Evolutionary conservation across 306 rosid genomes (phyloP).

Genomic region (Inga leiocalycina): DNA sequence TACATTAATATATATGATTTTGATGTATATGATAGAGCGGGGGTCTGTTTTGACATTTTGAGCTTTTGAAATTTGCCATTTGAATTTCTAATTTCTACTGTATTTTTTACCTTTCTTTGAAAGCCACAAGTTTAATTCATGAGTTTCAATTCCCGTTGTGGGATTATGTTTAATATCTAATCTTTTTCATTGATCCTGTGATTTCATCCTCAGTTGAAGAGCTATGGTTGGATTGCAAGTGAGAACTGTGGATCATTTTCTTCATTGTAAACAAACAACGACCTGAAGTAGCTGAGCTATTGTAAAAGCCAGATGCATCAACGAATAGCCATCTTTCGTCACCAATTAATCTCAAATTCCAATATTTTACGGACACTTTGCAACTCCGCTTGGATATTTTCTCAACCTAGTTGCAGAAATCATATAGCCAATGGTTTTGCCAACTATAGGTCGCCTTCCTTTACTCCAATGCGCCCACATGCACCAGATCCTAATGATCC

Average conservation of each 20-base stretch:
- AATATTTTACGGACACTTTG: constrained; percentile 27
- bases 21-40: background rate
- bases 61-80: background rate
- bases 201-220: background rate
- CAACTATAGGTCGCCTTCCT: constrained; percentile 36
- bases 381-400: constrained; percentile 26
- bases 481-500: constrained; percentile 71
- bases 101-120: background rate
- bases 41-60: background rate
- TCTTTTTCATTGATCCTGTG: background rate
- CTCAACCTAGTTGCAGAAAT: constrained; percentile 28
- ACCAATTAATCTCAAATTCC: constrained; percentile 36
- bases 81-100: background rate
- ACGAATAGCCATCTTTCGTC: constrained; percentile 52
- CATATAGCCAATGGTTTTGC: constrained; percentile 32
- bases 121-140: background rate
- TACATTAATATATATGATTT: background rate
- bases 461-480: constrained; percentile 47
- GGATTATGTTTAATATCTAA: background rate
- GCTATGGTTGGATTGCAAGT: background rate
- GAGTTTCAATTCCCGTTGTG: background rate
- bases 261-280: constrained; percentile 36
- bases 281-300: constrained; percentile 30
- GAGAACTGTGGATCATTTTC: background rate
- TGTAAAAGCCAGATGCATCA: constrained; percentile 53